Evolutionary conservation across 345 rosid species (phyloP).

Genomic region (Gossypium australe): DNA sequence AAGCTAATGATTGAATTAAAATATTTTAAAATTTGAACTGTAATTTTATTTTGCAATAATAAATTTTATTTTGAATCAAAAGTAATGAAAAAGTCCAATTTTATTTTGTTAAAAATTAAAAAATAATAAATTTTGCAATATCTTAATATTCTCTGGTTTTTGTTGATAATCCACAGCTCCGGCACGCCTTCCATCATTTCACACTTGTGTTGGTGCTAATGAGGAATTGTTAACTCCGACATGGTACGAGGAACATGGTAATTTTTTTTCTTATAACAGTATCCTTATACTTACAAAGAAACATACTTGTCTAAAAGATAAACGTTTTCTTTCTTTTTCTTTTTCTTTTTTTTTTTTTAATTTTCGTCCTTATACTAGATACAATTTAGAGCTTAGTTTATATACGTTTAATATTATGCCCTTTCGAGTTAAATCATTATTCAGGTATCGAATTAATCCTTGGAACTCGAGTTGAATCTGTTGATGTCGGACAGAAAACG

Average conservation of each 20-base stretch:
- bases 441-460: conserved; percentile 93
- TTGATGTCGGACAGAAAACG: conserved; percentile 81
- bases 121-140: not conserved
- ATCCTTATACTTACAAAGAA: too few relatives aligned
- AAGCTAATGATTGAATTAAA: too few relatives aligned
- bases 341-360: too few relatives aligned
- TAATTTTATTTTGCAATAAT: too few relatives aligned
- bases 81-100: not conserved
- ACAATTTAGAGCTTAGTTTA: too few relatives aligned
- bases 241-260: conserved; percentile 95
- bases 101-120: too few relatives aligned
- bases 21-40: too few relatives aligned
- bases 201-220: conserved; percentile 90
- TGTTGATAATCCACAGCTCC: conserved; percentile 53
- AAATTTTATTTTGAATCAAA: too few relatives aligned
- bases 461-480: conserved; percentile 86
- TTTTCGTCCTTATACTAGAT: too few relatives aligned
- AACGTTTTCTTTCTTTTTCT: too few relatives aligned
- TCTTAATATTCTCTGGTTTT: not conserved
- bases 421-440: not conserved
- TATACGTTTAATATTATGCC: too few relatives aligned
- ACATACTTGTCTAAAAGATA: too few relatives aligned
- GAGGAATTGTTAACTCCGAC: conserved; percentile 76
- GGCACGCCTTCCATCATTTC: conserved; percentile 91
- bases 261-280: conserved; percentile 15